A percentile compares a stretch with the other conserved stretches of the same genome.
These are phyloP conservation scores for Aspergillus novoparasiticus DNA, from an alignment of 2,329 filamentous ascomycete species.

Conservation along the genomic window DNA sequence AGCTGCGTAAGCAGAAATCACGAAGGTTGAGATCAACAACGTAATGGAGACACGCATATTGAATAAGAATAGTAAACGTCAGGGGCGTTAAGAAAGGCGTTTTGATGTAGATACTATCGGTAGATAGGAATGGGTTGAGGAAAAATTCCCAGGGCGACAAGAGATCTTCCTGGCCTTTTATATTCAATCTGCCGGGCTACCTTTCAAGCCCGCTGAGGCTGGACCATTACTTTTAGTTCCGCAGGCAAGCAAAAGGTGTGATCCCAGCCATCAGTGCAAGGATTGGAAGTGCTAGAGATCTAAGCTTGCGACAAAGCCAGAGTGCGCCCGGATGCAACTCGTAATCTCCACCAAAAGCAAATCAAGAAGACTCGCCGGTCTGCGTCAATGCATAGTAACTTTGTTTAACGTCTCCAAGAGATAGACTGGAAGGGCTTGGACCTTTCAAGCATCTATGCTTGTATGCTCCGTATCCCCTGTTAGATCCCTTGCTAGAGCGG, in stretches of 20 bases:
- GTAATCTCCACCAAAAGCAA: too few relatives aligned
- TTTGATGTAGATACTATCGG: not conserved
- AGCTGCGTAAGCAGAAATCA: not conserved
- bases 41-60: not conserved
- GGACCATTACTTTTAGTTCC: not conserved
- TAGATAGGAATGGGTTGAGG: not conserved
- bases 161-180: too few relatives aligned
- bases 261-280: too few relatives aligned
- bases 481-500: too few relatives aligned
- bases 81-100: not conserved
- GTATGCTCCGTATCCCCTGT: too few relatives aligned
- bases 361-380: rapidly evolving
- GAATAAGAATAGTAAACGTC: not conserved
- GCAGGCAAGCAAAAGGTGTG: not conserved
- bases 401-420: too few relatives aligned
- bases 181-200: too few relatives aligned
- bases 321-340: too few relatives aligned
- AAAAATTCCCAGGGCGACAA: not conserved
- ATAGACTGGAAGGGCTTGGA: too few relatives aligned
- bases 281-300: not conserved
- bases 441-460: too few relatives aligned
- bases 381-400: too few relatives aligned
- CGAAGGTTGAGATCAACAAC: not conserved
- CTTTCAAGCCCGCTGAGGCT: not conserved
- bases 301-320: not conserved